Base-by-base conservation (phyloP, 1,139 yeast species). In the Blastobotrys buckinghamii region DNA sequence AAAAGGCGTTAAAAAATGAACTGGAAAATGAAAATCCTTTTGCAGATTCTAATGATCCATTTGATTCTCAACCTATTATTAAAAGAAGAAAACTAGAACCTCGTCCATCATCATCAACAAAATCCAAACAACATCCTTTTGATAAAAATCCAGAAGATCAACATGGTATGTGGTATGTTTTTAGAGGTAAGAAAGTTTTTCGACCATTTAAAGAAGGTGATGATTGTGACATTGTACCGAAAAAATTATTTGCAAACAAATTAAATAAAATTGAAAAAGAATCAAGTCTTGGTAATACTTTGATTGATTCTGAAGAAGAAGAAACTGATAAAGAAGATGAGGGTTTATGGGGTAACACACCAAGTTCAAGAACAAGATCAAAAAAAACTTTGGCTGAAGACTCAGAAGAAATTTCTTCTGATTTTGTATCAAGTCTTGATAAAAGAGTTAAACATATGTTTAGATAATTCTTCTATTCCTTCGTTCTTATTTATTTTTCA, bases 81-180 rank as follows among this genome's bases (percentile, higher is more conserved):
- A 41, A 44, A 34, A 26, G 20, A 36, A 26, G 42, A 42, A 36
- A 32, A 16, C 8, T 24, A 10, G 32, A 32, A 22, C 3, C 42
- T n/a, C 2, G 16, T 17, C 17, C 26, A 30, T 2, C 42, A 2
- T 20, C 35, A 2, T 20, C 50, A 35, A 16, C 33, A 5, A 5
- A 4, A 17, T 26, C 37, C 2, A 13, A 26, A 8, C 7, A 4
- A 22, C 64, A 59, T 44, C 62, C 63, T 22, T 61, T 59, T 40
- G 39, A 48, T 7, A 53, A 58, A 1, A 42, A 54, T 12, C 55
- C 60, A 8, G 57, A 58, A 16, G 51, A 53, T 17, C 53, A 56
- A 12, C 59, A 60, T 6, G 70, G 70, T 7, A 62, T 69, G 67
- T 66, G 70, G 71, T 68, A 62, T 50, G 66, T 62, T n/a, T 68